A percentile compares a stretch with the other conserved stretches of the same genome.
Evolutionary conservation across 2,329 filamentous ascomycete genomes (phyloP).

Genomic region (Hymenoscyphus infarciens): DNA sequence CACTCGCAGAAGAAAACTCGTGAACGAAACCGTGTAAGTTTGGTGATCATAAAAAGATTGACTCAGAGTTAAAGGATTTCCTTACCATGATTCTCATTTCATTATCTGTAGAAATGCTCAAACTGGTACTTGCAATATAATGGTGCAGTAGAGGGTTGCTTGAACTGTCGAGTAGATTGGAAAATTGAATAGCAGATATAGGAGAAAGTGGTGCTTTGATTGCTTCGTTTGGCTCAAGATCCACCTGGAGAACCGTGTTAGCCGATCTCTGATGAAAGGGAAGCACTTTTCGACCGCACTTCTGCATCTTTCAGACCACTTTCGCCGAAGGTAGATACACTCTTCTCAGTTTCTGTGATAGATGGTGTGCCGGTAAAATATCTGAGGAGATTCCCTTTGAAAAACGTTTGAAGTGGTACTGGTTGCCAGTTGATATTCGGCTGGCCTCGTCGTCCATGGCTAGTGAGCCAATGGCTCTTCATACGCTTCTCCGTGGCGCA

Average conservation of each 20-base stretch:
- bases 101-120: neutral
- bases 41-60: neutral
- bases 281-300: neutral
- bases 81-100: neutral
- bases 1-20: neutral
- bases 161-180: constrained; percentile 7
- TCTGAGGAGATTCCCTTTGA: constrained; percentile 29
- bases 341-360: neutral
- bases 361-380: constrained; percentile 25
- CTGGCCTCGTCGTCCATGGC: constrained; percentile 22
- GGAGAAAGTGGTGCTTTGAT: neutral
- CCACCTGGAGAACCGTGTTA: neutral
- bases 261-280: neutral
- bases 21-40: neutral
- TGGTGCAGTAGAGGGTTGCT: neutral
- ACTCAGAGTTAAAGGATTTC: neutral
- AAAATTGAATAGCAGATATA: constrained; percentile 29
- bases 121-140: neutral
- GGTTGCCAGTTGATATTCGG: constrained; percentile 22
- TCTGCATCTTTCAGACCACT: neutral
- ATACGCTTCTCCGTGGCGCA: constrained; percentile 36
- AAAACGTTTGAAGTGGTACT: constrained; percentile 31
- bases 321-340: neutral
- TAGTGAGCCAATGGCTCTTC: constrained; percentile 32
- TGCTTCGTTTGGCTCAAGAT: neutral